Percentiles rank a stretch among this genome's conserved stretches.
These are phyloP conservation scores for Tremella yokohamensis DNA, from an alignment of 768 basidiomycete genomes.

Conservation along the genomic window DNA sequence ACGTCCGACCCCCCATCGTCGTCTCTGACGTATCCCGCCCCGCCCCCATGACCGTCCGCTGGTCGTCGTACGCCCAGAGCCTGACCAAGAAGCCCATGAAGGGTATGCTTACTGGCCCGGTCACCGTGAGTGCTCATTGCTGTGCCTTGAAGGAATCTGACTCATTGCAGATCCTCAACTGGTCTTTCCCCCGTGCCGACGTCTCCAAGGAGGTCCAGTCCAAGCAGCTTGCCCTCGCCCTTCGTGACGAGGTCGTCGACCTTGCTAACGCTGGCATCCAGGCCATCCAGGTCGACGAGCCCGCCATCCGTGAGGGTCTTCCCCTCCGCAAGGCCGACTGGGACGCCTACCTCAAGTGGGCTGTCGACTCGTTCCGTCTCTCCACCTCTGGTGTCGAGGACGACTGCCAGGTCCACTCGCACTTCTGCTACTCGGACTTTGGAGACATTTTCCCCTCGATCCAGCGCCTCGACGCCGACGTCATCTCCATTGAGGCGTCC, in stretches of 20 bases:
- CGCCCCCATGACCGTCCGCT: conserved; percentile 88
- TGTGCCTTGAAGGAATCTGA: background rate
- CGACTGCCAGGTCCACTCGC: conserved; percentile 93
- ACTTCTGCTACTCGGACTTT: conserved; percentile 77
- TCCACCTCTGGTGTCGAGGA: conserved; percentile 93
- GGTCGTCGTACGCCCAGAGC: conserved; percentile 95
- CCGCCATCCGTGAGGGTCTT: conserved; percentile 97
- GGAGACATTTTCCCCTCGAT: conserved; percentile 98
- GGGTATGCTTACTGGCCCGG: conserved; percentile 98
- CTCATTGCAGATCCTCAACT: conserved; percentile 83
- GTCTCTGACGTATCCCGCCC: conserved; percentile 96
- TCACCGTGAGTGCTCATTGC: conserved; percentile 50
- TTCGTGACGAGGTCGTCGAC: conserved; percentile 96
- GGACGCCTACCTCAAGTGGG: conserved; percentile 95
- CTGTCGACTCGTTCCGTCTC: conserved; percentile 97
- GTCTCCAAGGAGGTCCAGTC: conserved; percentile 93
- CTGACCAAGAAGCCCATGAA: conserved; percentile 93
- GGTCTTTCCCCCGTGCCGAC: conserved; percentile 99
- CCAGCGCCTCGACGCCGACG: conserved; percentile 93
- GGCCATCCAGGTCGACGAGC: conserved; percentile 99
- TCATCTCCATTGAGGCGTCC: conserved; percentile 97
- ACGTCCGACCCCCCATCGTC: conserved; percentile 97
- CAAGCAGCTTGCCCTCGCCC: conserved; percentile 94
- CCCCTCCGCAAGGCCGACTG: conserved; percentile 95
- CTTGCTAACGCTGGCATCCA: conserved; percentile 94